Base-by-base conservation (phyloP, 306 rosid genomes). In the Cucurbita moschata region DNA sequence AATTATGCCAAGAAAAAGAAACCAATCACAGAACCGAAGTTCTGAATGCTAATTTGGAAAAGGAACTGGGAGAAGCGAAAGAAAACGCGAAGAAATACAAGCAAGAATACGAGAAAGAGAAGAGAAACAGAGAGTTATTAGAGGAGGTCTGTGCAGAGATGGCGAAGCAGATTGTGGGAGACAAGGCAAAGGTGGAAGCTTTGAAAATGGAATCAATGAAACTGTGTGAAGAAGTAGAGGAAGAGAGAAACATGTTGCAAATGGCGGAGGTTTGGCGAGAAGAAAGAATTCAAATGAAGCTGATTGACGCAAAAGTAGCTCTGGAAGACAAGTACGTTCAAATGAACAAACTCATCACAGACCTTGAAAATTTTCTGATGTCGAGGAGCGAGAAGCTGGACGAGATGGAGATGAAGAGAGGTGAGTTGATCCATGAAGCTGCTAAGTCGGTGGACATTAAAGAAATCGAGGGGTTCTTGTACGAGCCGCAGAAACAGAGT, bases 211-310 rank as follows among this genome's bases (percentile, higher is more conserved):
- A 87, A 23, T 81, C 77, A 7, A 55, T 75, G 70, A 78, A 80
- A 64, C 4, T 80, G 43, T 46, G 66, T 2, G 78, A 78, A 62
- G 92, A 87, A 79, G 44, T 81, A 56, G 90, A 82, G 65, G 89
- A 91, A 78, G 97, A 91, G 80, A 85, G 87, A 77, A 79, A 80
- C 53, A 88, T 85, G 97, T 50, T 83, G 75, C 83, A 81, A 80
- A 78, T 85, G 77, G 83, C 85, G 5, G 86, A 87, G 72, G 78
- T 72, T 55, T 87, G 83, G 90, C 95, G 97, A 10, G 96, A 91
- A 80, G 97, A 87, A 70, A 86, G 82, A 6, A 80, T 79, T 57
- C 95, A 87, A 76, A 85, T 88, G 97, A 91, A 87, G 86, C 60
- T 91, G 57, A 23, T 12, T 2, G 97, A 91, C 53, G 97, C 92